phyloP scores from a whole-genome alignment of 2,329 filamentous ascomycete species.

The Fusarium pseudonygamai region DNA sequence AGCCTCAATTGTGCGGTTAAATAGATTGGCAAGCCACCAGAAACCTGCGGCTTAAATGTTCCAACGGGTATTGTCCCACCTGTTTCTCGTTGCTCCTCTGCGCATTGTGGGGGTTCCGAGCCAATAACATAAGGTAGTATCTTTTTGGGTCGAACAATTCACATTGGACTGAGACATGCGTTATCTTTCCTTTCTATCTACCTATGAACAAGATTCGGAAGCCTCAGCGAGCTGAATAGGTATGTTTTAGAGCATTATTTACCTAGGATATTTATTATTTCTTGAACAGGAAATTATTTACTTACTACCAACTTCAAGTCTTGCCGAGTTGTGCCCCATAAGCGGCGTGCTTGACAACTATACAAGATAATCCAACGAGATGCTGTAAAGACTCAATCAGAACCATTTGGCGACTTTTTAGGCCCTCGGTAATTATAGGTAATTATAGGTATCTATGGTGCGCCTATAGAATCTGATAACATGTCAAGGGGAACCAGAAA shows the following conservation, averaged over 20 bases:
- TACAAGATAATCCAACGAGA: not conserved
- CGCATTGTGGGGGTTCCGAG: constrained; percentile 33
- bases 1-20: constrained; percentile 19
- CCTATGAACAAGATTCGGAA: not conserved
- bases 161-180: constrained; percentile 7
- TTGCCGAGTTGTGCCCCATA: not conserved
- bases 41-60: constrained; percentile 18
- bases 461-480: not conserved
- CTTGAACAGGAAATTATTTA: not conserved
- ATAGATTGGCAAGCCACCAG: constrained; percentile 2
- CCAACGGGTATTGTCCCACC: constrained; percentile 27
- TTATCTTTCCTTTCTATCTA: not conserved
- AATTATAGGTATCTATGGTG: not conserved
- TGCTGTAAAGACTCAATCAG: not conserved
- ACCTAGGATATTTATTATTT: not conserved
- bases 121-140: constrained; percentile 29
- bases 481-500: not conserved
- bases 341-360: not conserved
- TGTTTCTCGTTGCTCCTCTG: constrained; percentile 14
- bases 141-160: not conserved
- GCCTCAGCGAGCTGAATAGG: not conserved
- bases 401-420: not conserved
- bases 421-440: not conserved
- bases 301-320: not conserved
- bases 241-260: not conserved